These are phyloP conservation scores for Arthroderma sp. DNA, from an alignment of 2,329 filamentous ascomycete genomes.

Conservation along the genomic window DNA sequence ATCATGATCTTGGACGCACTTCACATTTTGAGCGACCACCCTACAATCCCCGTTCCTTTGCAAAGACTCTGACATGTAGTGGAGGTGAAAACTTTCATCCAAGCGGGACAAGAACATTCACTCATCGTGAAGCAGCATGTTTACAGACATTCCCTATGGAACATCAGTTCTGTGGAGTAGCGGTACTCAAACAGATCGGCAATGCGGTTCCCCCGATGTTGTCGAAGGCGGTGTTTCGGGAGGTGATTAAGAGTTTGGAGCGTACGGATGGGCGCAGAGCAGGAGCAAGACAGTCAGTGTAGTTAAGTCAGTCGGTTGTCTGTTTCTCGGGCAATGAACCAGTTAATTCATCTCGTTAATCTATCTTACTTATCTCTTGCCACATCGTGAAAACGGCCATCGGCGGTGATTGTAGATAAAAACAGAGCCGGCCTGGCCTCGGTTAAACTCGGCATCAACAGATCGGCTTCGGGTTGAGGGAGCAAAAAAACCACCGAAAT, in stretches of 20 bases:
- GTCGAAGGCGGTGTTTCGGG: constrained; percentile 26
- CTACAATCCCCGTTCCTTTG: constrained; percentile 39
- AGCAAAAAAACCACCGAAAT: too few relatives aligned
- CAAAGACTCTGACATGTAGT: constrained; percentile 49
- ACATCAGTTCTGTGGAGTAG: constrained; percentile 42
- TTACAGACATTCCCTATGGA: constrained; percentile 55
- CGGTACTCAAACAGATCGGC: constrained; percentile 51
- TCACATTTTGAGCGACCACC: constrained; percentile 19
- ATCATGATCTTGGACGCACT: constrained; percentile 29
- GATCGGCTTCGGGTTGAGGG: too few relatives aligned
- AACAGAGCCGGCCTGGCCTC: too few relatives aligned
- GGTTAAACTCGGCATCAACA: too few relatives aligned
- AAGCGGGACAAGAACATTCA: constrained; percentile 49
- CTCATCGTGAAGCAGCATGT: constrained; percentile 52
- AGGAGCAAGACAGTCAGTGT: too few relatives aligned
- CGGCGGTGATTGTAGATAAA: too few relatives aligned
- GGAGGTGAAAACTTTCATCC: constrained; percentile 55
- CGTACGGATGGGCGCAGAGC: constrained; percentile 20
- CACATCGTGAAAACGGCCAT: too few relatives aligned
- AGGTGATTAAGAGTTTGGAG: constrained; percentile 25
- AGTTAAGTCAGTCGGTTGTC: not conserved
- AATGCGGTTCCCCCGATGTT: constrained; percentile 60
- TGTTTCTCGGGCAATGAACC: too few relatives aligned
- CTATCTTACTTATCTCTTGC: too few relatives aligned
- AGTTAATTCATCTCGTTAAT: too few relatives aligned